Evolutionary conservation across 2,329 filamentous ascomycete genomes (phyloP).

Genomic region (Scedosporium dehoogii): DNA sequence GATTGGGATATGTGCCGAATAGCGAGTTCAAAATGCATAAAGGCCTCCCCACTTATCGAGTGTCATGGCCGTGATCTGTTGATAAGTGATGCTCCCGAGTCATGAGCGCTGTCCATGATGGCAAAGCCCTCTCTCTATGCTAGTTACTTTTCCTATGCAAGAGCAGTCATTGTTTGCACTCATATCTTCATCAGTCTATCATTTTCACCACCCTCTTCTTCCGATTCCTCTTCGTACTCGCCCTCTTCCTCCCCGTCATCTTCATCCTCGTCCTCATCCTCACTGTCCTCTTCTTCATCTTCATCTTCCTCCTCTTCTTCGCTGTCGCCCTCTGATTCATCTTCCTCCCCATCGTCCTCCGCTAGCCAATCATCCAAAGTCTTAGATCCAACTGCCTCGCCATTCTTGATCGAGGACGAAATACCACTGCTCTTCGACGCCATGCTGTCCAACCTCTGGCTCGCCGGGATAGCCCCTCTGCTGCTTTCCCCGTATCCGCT

Average conservation of each 20-base stretch:
- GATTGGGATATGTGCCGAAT: background rate
- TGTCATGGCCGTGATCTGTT: too few relatives aligned
- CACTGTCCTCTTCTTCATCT: conserved; percentile 40
- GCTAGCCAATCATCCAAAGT: conserved; percentile 89
- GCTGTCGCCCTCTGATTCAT: conserved; percentile 40
- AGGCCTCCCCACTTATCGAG: background rate
- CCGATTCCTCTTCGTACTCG: conserved; percentile 30
- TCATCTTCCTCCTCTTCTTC: conserved; percentile 39
- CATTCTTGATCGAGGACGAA: conserved; percentile 8
- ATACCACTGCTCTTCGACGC: conserved; percentile 13
- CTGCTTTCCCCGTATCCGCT: conserved; percentile 28
- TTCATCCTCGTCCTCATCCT: conserved; percentile 34
- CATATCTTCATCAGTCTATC: conserved; percentile 31
- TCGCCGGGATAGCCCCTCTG: conserved; percentile 41
- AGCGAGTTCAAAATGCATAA: background rate
- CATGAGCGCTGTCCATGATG: too few relatives aligned
- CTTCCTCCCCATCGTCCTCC: conserved; percentile 51
- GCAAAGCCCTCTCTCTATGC: background rate
- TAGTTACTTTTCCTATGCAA: background rate
- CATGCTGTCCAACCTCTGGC: conserved; percentile 46
- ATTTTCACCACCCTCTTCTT: conserved; percentile 34
- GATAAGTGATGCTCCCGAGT: too few relatives aligned
- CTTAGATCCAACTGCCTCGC: conserved; percentile 54
- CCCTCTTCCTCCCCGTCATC: conserved; percentile 33
- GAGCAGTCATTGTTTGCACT: background rate